These are phyloP conservation scores for Leavenworthia alabamica DNA, from an alignment of 345 rosid species.

Conservation along the genomic window DNA sequence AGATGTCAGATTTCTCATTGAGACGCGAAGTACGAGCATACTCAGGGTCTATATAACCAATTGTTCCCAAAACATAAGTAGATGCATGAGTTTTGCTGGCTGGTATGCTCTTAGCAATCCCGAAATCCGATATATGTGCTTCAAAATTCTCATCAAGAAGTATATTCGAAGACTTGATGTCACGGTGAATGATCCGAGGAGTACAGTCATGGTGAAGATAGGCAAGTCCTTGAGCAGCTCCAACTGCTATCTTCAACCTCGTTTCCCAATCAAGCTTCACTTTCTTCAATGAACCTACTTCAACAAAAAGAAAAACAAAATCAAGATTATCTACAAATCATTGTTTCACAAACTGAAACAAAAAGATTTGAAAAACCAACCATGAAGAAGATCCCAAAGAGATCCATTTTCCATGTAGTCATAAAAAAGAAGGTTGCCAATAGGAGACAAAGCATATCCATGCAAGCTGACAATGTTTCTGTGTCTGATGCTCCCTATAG, in stretches of 20 bases:
- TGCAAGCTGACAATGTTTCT: slow-evolving; percentile 86
- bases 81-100: slow-evolving; percentile 68
- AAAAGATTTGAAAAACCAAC: slow-evolving; percentile 22
- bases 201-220: slow-evolving; percentile 96
- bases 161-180: slow-evolving; percentile 88
- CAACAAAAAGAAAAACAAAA: not conserved
- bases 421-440: slow-evolving; percentile 88
- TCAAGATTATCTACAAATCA: not conserved
- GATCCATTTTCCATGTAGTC: slow-evolving; percentile 97
- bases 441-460: slow-evolving; percentile 69
- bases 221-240: slow-evolving; percentile 92
- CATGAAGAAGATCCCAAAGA: slow-evolving; percentile 94
- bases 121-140: slow-evolving; percentile 84
- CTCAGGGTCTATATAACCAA: slow-evolving; percentile 96
- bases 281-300: slow-evolving; percentile 61
- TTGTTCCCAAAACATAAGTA: slow-evolving; percentile 79
- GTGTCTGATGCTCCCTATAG: slow-evolving; percentile 87
- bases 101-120: slow-evolving; percentile 84
- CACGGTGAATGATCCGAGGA: slow-evolving; percentile 86
- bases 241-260: slow-evolving; percentile 75
- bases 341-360: not conserved
- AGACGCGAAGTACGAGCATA: slow-evolving; percentile 83
- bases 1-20: slow-evolving; percentile 87
- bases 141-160: slow-evolving; percentile 81
- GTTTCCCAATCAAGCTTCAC: slow-evolving; percentile 96